Evolutionary conservation across 352 stramenopile species (phyloP), one percentile per base, ranked within the genome.

Genomic region (Globisporangium ultimum): DNA sequence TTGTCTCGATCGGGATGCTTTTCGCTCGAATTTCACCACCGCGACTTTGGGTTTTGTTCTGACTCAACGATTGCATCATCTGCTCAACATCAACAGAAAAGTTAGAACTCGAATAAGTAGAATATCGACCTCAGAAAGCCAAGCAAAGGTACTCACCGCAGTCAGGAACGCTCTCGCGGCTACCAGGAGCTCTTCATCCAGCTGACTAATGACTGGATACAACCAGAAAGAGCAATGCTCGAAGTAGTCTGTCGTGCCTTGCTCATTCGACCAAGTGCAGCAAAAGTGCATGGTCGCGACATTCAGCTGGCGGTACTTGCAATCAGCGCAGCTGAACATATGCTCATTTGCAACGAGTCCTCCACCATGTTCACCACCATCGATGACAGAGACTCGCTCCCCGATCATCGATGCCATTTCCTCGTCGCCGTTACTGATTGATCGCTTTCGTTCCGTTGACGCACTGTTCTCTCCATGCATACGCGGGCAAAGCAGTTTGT

Each of bases 201-300:
- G 48, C 52, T 95, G 85, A 21, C 81, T 84, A 46, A 91, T 89
- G 32, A 96, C 76, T 15, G 87, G 87, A 51, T 91, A 87, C 56
- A 95, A 62, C 81, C 84, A 93, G 46, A 95, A 90, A 6, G 83
- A 95, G 53, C 75, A 96, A 63, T 96, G 86, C 67, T 96, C 87
- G 49, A 94, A 96, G 66, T 96, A 96, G 57, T 94, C 87, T 2
- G 87, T 96, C 41, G 73, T 91, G 20, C 84, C 87, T 60, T 96
- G 87, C 58, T 96, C 87, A 55, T 93, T 94, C 40, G 84, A 94
- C 87, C 87, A 96, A 17, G 81, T 89, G 57, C 87, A 96, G 55
- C 87, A 96, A 49, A 96, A 96, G 41, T 96, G 87, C 68, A 93
- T 89, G 6, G 81, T 72, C 20, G 84, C 83, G 20, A 94, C 75